Conservation (phyloP, 805 yeast genomes). For the Candida pseudofarinosa region DNA sequence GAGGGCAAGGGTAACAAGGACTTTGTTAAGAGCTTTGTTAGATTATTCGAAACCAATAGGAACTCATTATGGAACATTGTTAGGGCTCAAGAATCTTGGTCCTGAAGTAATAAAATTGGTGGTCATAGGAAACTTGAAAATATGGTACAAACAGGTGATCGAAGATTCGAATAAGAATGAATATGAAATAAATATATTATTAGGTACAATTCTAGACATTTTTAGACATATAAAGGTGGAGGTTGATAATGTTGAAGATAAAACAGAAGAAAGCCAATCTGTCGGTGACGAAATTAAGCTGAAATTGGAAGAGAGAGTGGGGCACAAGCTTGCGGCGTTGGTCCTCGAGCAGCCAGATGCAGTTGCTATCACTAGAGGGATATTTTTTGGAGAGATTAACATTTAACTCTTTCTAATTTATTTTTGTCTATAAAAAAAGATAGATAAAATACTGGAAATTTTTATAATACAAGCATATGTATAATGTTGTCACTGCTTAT, state of each 20-base stretch:
- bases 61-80: constrained; percentile 87
- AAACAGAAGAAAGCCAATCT: constrained; percentile 12
- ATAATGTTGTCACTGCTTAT: too few species aligned
- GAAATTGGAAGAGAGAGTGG: constrained; percentile 57
- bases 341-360: constrained; percentile 48
- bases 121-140: constrained; percentile 75
- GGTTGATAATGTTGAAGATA: constrained; percentile 26
- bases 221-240: constrained; percentile 44
- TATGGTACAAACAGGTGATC: constrained; percentile 69
- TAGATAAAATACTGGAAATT: too few species aligned
- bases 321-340: constrained; percentile 49
- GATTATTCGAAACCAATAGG: constrained; percentile 81
- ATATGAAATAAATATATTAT: constrained; percentile 44
- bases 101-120: constrained; percentile 82
- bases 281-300: constrained; percentile 30
- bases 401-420: constrained; percentile 12
- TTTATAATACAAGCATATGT: too few species aligned
- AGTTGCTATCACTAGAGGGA: constrained; percentile 52
- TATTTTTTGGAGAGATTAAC: constrained; percentile 64
- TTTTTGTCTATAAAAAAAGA: too few species aligned
- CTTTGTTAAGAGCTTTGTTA: constrained; percentile 83
- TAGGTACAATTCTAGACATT: constrained; percentile 49
- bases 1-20: constrained; percentile 90
- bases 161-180: constrained; percentile 36
- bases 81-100: constrained; percentile 81